Evolutionary conservation across 768 basidiomycete species (phyloP).

Genomic region (Russula sp.): DNA sequence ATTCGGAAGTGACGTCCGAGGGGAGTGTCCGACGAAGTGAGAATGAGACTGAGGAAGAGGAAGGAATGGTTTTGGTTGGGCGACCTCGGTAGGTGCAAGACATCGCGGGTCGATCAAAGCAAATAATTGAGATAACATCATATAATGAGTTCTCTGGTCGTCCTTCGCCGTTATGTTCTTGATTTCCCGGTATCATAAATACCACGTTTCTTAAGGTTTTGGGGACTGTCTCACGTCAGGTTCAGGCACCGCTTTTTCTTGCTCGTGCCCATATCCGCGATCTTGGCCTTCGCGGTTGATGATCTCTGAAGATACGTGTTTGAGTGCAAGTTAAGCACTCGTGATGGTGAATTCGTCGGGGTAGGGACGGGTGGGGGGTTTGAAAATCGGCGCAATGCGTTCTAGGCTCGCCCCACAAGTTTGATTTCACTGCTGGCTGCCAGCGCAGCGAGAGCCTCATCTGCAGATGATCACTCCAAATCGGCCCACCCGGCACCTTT

Average conservation of each 20-base stretch:
- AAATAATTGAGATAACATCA: neutral
- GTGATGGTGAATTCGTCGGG: too few species aligned
- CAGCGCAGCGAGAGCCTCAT: too few species aligned
- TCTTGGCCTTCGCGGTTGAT: neutral
- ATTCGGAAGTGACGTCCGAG: constrained; percentile 28
- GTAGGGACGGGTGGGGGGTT: too few species aligned
- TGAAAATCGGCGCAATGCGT: too few species aligned
- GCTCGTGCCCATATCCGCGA: neutral
- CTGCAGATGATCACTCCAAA: too few species aligned
- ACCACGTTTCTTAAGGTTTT: neutral
- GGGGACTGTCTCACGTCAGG: neutral
- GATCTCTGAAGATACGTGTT: neutral
- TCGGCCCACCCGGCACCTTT: too few species aligned
- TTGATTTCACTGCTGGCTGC: too few species aligned
- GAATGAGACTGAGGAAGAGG: constrained; percentile 76
- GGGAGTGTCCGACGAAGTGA: constrained; percentile 43
- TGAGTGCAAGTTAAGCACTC: too few species aligned
- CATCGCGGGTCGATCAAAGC: neutral
- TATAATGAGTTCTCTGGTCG: neutral
- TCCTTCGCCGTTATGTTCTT: constrained; percentile 2
- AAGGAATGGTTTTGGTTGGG: constrained; percentile 74
- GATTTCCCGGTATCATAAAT: neutral
- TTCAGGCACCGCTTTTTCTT: neutral
- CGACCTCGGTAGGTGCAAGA: constrained; percentile 34
- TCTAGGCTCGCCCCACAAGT: too few species aligned